Conservation (phyloP, 2,329 filamentous ascomycete species). For the Aspergillus udagawae region DNA sequence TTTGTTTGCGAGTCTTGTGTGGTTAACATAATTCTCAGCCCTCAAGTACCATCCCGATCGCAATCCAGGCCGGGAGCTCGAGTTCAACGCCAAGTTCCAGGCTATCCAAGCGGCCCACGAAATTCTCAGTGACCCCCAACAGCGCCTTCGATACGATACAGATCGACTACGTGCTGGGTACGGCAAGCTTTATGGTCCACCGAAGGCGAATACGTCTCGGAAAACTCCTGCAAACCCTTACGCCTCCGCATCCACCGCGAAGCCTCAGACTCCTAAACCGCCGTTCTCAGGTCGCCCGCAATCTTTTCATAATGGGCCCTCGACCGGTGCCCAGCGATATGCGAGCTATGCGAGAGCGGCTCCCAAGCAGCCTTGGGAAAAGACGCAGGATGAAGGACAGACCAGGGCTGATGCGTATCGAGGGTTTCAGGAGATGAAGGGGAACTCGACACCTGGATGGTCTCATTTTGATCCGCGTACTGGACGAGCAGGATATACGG, state of each 20-base stretch:
- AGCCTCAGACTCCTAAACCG: constrained; percentile 21
- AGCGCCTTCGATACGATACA: constrained; percentile 59
- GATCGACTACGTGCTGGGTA: constrained; percentile 52
- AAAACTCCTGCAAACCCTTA: constrained; percentile 23
- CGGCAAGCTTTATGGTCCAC: constrained; percentile 31
- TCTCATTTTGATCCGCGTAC: constrained; percentile 39
- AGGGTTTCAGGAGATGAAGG: constrained; percentile 45
- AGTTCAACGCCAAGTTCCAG: constrained; percentile 79
- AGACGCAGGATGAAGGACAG: constrained; percentile 36
- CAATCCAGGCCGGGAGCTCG: constrained; percentile 75
- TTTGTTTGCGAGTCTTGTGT: background rate
- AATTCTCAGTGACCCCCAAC: constrained; percentile 59
- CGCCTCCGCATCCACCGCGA: constrained; percentile 20
- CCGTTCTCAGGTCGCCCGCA: constrained; percentile 15
- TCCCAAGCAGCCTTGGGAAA: constrained; percentile 35
- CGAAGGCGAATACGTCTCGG: constrained; percentile 26
- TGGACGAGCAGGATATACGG: constrained; percentile 22
- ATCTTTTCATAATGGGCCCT: constrained; percentile 28
- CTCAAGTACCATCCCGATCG: constrained; percentile 85
- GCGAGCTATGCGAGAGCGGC: constrained; percentile 39
- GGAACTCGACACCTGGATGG: constrained; percentile 28
- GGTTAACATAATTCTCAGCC: constrained; percentile 47
- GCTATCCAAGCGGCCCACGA: constrained; percentile 83
- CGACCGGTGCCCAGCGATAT: constrained; percentile 38
- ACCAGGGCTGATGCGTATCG: constrained; percentile 43